Evolutionary conservation across 805 yeast species (phyloP).

Genomic region (Candida lessepsii): DNA sequence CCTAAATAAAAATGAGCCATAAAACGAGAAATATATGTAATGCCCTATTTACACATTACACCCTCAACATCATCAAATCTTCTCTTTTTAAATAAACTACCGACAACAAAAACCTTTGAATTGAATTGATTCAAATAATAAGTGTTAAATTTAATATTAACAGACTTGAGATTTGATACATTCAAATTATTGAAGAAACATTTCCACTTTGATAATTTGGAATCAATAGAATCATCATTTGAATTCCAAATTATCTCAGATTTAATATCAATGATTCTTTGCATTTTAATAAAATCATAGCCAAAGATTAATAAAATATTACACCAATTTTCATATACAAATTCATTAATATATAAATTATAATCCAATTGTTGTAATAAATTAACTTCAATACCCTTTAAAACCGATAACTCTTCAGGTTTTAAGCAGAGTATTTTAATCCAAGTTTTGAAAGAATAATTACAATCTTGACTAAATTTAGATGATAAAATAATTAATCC

Average conservation of each 20-base stretch:
- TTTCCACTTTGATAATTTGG: slow-evolving; percentile 29
- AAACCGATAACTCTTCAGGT: slow-evolving; percentile 35
- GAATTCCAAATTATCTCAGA: slow-evolving; percentile 27
- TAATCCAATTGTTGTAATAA: slow-evolving; percentile 57
- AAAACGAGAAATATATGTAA: too few species aligned
- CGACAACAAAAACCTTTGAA: slow-evolving; percentile 25
- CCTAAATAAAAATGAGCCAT: too few species aligned
- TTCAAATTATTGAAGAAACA: slow-evolving; percentile 25
- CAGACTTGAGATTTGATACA: slow-evolving; percentile 21
- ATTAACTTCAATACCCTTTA: slow-evolving; percentile 52
- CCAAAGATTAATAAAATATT: slow-evolving; percentile 42
- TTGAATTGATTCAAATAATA: slow-evolving; percentile 32
- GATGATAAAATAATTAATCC: slow-evolving; percentile 68
- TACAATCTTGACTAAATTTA: slow-evolving; percentile 72
- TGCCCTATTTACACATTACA: not conserved
- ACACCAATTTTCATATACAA: slow-evolving; percentile 49
- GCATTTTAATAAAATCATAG: slow-evolving; percentile 40
- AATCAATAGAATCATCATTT: slow-evolving; percentile 18
- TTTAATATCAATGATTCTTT: slow-evolving; percentile 23
- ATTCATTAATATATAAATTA: slow-evolving; percentile 51
- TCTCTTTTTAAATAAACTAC: slow-evolving; percentile 17
- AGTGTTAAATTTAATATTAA: slow-evolving; percentile 25
- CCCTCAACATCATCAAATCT: slow-evolving; percentile 9
- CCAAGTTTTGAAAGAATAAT: slow-evolving; percentile 71
- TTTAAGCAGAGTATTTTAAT: slow-evolving; percentile 63